Evolutionary conservation across 2,329 filamentous ascomycete genomes (phyloP).

Genomic region (Penicillium italicum): DNA sequence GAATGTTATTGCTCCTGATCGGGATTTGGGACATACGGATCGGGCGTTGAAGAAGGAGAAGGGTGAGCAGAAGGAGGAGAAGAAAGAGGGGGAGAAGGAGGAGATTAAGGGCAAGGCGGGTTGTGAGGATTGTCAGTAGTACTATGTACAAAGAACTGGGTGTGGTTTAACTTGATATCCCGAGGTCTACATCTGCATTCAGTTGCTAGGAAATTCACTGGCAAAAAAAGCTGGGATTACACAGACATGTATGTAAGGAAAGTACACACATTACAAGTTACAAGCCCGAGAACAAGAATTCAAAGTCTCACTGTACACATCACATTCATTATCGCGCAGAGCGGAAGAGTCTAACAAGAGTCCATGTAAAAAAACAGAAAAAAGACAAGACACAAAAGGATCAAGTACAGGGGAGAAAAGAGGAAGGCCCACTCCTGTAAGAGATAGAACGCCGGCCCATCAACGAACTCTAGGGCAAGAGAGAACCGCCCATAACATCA

Average conservation of each 20-base stretch:
- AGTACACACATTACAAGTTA: too few relatives aligned
- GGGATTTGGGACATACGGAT: constrained; percentile 80
- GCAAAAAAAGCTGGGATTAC: too few relatives aligned
- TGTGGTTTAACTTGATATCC: too few relatives aligned
- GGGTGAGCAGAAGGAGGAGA: constrained; percentile 1
- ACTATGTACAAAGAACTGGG: too few relatives aligned
- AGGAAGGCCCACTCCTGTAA: constrained; percentile 1
- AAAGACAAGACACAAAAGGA: background rate
- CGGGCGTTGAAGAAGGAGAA: constrained; percentile 44
- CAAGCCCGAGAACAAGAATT: background rate
- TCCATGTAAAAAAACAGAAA: background rate
- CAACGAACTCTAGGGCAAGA: constrained; percentile 18
- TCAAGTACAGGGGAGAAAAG: background rate
- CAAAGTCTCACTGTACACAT: constrained; percentile 13
- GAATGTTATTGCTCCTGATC: constrained; percentile 73
- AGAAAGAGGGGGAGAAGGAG: constrained; percentile 4
- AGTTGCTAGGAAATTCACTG: too few relatives aligned
- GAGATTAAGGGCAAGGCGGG: background rate
- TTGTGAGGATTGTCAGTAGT: constrained; percentile 23
- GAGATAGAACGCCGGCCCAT: constrained; percentile 17
- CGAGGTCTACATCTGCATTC: background rate
- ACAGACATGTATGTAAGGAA: too few relatives aligned
- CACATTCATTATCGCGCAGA: constrained; percentile 13
- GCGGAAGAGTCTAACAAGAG: constrained; percentile 1
- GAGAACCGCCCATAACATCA: constrained; percentile 7